A percentile compares a stretch with the other conserved stretches of the same genome.
phyloP scores from a whole-genome alignment of 345 rosid species.

The Eucalyptus guilfoylei region DNA sequence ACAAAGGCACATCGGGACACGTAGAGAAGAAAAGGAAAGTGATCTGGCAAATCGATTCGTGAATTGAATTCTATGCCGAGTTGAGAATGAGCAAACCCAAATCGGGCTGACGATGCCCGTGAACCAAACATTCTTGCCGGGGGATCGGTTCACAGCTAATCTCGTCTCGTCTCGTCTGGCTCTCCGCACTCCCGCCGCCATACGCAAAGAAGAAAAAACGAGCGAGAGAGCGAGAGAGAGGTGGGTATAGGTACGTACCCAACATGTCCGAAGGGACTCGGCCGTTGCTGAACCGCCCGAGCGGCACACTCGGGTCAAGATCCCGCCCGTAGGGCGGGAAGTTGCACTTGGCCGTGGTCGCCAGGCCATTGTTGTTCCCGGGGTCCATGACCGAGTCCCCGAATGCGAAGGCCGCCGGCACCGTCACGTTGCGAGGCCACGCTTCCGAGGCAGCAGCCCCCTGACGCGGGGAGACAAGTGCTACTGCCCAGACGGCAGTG shows the following conservation, averaged over 20 bases:
- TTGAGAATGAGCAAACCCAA: too few species aligned
- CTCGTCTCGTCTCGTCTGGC: too few species aligned
- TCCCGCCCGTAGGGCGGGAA: conserved; percentile 51
- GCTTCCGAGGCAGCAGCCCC: not conserved
- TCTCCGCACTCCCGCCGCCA: too few species aligned
- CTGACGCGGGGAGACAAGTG: not conserved
- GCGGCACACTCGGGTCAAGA: conserved; percentile 25
- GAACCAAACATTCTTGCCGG: too few species aligned
- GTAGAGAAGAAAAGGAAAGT: too few species aligned
- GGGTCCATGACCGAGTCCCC: conserved; percentile 61
- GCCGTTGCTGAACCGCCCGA: conserved; percentile 35
- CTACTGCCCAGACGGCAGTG: not conserved
- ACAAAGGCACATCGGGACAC: not conserved
- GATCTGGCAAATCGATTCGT: too few species aligned
- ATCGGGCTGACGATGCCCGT: too few species aligned
- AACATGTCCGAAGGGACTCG: conserved; percentile 2
- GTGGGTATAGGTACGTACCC: not conserved
- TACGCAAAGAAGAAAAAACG: too few species aligned
- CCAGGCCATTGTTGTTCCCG: conserved; percentile 41
- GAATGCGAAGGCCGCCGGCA: conserved; percentile 29
- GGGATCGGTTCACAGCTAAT: too few species aligned
- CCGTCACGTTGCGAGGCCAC: not conserved
- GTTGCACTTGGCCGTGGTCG: conserved; percentile 12
- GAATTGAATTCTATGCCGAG: too few species aligned
- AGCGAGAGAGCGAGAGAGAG: not conserved